Percentiles rank a stretch among this genome's conserved stretches.
Conservation (phyloP, 2,329 filamentous ascomycete species). For the Diplodia scrobiculata region DNA sequence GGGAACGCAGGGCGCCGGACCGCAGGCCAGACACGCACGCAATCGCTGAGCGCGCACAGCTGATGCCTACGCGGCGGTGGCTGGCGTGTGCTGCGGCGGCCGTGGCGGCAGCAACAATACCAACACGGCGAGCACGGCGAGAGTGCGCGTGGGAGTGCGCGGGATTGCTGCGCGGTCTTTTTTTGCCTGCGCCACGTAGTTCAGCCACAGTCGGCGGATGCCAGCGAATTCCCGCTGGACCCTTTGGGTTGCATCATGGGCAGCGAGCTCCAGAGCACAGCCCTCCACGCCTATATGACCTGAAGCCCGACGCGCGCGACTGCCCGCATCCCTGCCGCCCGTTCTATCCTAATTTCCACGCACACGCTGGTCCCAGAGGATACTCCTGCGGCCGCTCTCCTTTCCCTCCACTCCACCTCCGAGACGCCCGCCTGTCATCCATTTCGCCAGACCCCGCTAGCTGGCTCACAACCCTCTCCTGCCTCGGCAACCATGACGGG, state of each 20-base stretch:
- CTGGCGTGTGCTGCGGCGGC: constrained; percentile 4
- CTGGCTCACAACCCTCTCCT: neutral
- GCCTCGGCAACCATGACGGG: constrained; percentile 27
- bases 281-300: constrained; percentile 24
- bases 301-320: constrained; percentile 17
- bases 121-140: neutral
- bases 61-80: constrained; percentile 23
- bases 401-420: neutral
- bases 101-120: neutral
- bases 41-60: constrained; percentile 9
- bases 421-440: constrained; percentile 14
- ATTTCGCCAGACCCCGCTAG: constrained; percentile 3
- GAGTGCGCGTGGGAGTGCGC: neutral
- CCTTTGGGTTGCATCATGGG: constrained; percentile 28
- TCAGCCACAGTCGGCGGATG: constrained; percentile 14
- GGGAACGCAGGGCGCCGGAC: neutral
- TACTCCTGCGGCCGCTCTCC: neutral
- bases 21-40: constrained; percentile 13
- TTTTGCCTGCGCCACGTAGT: constrained; percentile 21
- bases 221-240: constrained; percentile 7
- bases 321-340: constrained; percentile 15
- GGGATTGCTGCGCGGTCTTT: neutral
- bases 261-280: constrained; percentile 25
- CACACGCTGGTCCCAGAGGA: neutral
- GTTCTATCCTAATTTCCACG: constrained; percentile 10